Evolutionary conservation across 2,329 filamentous ascomycete species (phyloP), one percentile per base, ranked within the genome.

Genomic region (Aspergillus tanneri): DNA sequence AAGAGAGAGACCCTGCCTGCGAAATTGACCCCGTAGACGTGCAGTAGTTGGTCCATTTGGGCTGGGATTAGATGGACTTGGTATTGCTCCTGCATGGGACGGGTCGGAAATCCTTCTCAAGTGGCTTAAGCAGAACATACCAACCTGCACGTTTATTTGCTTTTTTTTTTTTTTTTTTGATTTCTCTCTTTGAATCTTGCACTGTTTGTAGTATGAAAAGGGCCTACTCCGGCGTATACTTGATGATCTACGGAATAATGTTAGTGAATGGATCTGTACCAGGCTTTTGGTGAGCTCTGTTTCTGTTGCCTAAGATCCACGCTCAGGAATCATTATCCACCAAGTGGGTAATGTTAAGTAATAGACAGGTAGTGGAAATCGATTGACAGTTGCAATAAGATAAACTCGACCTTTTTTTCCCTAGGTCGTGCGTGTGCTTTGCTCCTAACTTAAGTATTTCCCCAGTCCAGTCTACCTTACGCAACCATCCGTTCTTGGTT

Each of bases 401-500:
- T n/a, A n/a, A n/a, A n/a, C n/a, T n/a, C n/a, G n/a, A n/a, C n/a
- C n/a, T n/a, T n/a, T n/a, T n/a, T n/a, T n/a, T n/a, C n/a, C n/a
- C n/a, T n/a, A n/a, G n/a, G n/a, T n/a, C n/a, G n/a, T n/a, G n/a
- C n/a, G n/a, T n/a, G n/a, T n/a, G n/a, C n/a, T n/a, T n/a, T n/a
- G n/a, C n/a, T n/a, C n/a, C n/a, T n/a, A n/a, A n/a, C n/a, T n/a
- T n/a, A n/a, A n/a, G n/a, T n/a, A n/a, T n/a, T n/a, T n/a, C n/a
- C n/a, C n/a, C n/a, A n/a, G n/a, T n/a, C n/a, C n/a, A n/a, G n/a
- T n/a, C n/a, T n/a, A n/a, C n/a, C n/a, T n/a, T n/a, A 62, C 57
- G 56, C 62, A 63, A 57, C 50, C 51, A 59, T 55, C 59, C 54
- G 56, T 45, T 50, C 40, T 40, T 46, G 24, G 36, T 39, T 18